These are phyloP conservation scores for Neopestalotiopsis sp. DNA, from an alignment of 2,329 filamentous ascomycete species.

Conservation along the genomic window DNA sequence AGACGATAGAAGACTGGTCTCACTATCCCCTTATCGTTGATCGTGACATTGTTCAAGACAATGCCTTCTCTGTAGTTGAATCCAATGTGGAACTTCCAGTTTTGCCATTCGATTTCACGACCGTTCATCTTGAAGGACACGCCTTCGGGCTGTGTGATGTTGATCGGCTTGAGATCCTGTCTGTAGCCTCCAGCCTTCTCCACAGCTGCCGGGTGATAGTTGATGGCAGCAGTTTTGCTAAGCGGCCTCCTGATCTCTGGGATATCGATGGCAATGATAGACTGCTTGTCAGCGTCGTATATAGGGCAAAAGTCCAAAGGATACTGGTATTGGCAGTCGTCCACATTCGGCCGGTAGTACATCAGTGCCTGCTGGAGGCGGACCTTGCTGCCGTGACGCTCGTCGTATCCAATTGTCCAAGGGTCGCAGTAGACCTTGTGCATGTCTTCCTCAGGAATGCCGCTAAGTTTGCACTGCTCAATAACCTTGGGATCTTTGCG, in stretches of 20 bases:
- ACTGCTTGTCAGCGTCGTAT: constrained; percentile 78
- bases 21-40: constrained; percentile 80
- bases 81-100: constrained; percentile 90
- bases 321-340: constrained; percentile 89
- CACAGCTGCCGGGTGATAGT: constrained; percentile 79
- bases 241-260: constrained; percentile 78
- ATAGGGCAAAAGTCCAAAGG: constrained; percentile 95
- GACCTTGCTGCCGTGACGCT: constrained; percentile 79
- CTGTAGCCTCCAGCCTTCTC: constrained; percentile 78
- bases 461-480: constrained; percentile 84
- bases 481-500: constrained; percentile 85
- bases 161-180: constrained; percentile 81
- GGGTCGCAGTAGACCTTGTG: constrained; percentile 95
- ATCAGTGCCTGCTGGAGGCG: constrained; percentile 91
- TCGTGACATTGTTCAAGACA: constrained; percentile 87
- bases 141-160: constrained; percentile 87
- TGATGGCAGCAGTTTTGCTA: constrained; percentile 73
- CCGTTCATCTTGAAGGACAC: constrained; percentile 84
- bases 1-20: constrained; percentile 87
- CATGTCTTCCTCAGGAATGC: constrained; percentile 84
- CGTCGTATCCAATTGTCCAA: constrained; percentile 95
- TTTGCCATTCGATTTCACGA: constrained; percentile 83
- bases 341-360: constrained; percentile 88
- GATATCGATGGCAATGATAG: constrained; percentile 84
- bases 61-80: constrained; percentile 96